Conservation (phyloP, 2,329 filamentous ascomycete genomes). For the Xylariaceae sp. region DNA sequence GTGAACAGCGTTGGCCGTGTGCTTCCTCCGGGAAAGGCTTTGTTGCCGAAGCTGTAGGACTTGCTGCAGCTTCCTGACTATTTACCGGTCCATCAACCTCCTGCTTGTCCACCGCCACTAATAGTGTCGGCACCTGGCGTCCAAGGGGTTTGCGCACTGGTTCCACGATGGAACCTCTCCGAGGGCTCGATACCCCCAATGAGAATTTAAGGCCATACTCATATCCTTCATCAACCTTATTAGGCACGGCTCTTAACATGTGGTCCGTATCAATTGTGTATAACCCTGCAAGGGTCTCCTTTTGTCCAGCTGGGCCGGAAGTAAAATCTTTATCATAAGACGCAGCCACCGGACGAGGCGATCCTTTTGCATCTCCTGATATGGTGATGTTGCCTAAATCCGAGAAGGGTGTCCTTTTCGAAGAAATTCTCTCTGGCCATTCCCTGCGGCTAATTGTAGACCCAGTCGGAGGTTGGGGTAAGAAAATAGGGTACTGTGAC, state of each 20-base stretch:
- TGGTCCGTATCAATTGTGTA: slow-evolving; percentile 9
- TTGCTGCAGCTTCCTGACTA: neutral
- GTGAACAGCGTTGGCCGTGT: slow-evolving; percentile 1
- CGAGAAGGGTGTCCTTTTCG: slow-evolving; percentile 14
- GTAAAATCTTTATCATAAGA: neutral
- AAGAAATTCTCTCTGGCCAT: slow-evolving; percentile 33
- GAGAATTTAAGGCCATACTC: slow-evolving; percentile 1
- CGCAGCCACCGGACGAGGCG: slow-evolving; percentile 3
- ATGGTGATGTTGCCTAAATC: neutral
- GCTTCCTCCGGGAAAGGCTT: neutral
- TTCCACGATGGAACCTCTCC: slow-evolving; percentile 1
- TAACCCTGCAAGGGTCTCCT: slow-evolving; percentile 1
- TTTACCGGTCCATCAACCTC: neutral
- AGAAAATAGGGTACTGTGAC: slow-evolving; percentile 32
- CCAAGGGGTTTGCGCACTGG: neutral
- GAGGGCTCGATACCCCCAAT: neutral
- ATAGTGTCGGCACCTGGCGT: neutral
- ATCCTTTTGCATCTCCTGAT: neutral
- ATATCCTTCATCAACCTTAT: slow-evolving; percentile 12
- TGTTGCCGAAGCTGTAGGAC: neutral
- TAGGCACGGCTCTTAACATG: slow-evolving; percentile 13
- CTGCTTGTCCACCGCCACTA: slow-evolving; percentile 2
- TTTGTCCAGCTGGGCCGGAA: neutral
- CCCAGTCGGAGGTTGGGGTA: slow-evolving; percentile 11
- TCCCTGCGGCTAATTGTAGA: neutral